Percentiles rank a stretch among this genome's conserved stretches.
phyloP scores from a whole-genome alignment of 2,329 filamentous ascomycete genomes.

The Westerdykella aurantiaca region DNA sequence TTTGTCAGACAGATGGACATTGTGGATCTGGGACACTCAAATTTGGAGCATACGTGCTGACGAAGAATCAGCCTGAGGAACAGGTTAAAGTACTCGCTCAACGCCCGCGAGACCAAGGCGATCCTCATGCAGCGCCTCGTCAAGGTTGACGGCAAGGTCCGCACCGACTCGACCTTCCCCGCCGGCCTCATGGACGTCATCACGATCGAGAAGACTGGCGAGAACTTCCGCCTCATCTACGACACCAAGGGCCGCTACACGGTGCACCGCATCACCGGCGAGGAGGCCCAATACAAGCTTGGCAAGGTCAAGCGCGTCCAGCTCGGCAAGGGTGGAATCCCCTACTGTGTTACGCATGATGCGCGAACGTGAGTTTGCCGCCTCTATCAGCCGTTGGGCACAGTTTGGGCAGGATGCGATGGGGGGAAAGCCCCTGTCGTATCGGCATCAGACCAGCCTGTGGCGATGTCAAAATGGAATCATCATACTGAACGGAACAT shows the following conservation, averaged over 20 bases:
- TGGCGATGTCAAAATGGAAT: conserved; percentile 54
- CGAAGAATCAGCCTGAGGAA: conserved; percentile 32
- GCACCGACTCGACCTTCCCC: conserved; percentile 96
- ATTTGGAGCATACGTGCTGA: background rate
- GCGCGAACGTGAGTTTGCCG: conserved; percentile 99
- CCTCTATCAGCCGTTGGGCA: conserved; percentile 99
- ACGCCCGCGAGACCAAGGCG: conserved; percentile 92
- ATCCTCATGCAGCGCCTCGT: conserved; percentile 99
- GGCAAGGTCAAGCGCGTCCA: conserved; percentile 99
- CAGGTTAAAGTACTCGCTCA: conserved; percentile 99
- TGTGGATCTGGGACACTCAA: conserved; percentile 61
- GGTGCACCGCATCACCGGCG: conserved; percentile 96
- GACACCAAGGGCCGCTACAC: conserved; percentile 99
- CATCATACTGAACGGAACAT: conserved; percentile 39
- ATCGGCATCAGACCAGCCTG: conserved; percentile 99
- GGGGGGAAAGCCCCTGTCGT: conserved; percentile 46
- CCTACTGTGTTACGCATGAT: conserved; percentile 99
- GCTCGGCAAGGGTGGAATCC: conserved; percentile 98
- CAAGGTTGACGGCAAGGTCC: conserved; percentile 99
- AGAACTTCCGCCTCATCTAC: conserved; percentile 99
- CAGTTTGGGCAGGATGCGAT: conserved; percentile 36
- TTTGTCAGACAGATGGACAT: too few species aligned
- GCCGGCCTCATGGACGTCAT: conserved; percentile 99
- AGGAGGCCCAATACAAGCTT: conserved; percentile 99
- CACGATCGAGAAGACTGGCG: conserved; percentile 98